These are phyloP conservation scores for Yamadazyma trypodendri DNA, from an alignment of 1,139 yeast genomes.

Conservation along the genomic window DNA sequence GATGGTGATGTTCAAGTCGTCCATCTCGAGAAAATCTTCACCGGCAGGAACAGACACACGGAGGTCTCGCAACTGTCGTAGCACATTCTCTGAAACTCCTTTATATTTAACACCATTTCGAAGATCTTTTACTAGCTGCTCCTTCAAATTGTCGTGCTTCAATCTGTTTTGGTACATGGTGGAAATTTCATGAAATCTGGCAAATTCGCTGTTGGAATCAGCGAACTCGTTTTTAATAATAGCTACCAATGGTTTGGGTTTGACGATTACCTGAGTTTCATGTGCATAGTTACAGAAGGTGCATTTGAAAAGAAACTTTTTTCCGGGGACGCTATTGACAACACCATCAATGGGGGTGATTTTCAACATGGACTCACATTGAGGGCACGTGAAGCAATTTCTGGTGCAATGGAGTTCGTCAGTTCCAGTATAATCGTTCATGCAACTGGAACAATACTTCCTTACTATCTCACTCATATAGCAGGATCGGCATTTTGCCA, in stretches of 20 bases:
- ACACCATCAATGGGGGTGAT: slow-evolving; percentile 24
- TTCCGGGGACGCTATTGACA: slow-evolving; percentile 24
- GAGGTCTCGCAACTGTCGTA: slow-evolving; percentile 14
- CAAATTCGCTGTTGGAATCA: not conserved
- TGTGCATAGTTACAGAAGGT: slow-evolving; percentile 30
- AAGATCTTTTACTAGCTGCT: slow-evolving; percentile 12
- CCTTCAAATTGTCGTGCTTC: slow-evolving; percentile 10
- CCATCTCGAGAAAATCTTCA: slow-evolving; percentile 6
- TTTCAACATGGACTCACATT: slow-evolving; percentile 27
- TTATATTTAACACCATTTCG: slow-evolving; percentile 11
- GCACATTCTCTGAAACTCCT: slow-evolving; percentile 14
- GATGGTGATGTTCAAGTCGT: slow-evolving; percentile 5
- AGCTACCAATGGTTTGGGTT: slow-evolving; percentile 34
- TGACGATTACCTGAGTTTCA: slow-evolving; percentile 27
- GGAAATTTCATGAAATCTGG: slow-evolving; percentile 3
- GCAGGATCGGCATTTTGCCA: slow-evolving; percentile 27
- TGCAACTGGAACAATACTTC: slow-evolving; percentile 40
- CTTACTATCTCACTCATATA: slow-evolving; percentile 22
- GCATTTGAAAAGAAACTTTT: slow-evolving; percentile 35
- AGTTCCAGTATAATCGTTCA: slow-evolving; percentile 30
- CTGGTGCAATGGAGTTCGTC: slow-evolving; percentile 27
- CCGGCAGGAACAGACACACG: slow-evolving; percentile 12
- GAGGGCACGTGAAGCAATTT: slow-evolving; percentile 43
- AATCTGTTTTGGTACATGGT: slow-evolving; percentile 7
- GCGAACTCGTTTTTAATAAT: slow-evolving; percentile 24